Base-by-base conservation (phyloP, 2,329 filamentous ascomycete genomes). In the Colletotrichum costaricense region DNA sequence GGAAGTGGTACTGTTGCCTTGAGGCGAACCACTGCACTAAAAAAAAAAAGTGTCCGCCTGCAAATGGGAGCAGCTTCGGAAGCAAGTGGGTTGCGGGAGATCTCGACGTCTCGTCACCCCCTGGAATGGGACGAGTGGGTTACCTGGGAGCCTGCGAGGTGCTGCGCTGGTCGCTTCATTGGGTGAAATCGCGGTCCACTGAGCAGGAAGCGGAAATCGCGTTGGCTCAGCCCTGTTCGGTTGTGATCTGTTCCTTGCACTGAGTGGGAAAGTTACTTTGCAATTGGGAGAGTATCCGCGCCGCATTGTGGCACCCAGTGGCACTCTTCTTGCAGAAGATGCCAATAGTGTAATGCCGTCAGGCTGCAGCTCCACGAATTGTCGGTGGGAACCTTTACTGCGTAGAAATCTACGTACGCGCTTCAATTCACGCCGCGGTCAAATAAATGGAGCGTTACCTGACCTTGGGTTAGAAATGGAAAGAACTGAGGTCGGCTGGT, bases 211-310 rank as follows among this genome's bases (percentile, higher is more conserved):
- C 60, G 56, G 60, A 62, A 73, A 73, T 59, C 67, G 56, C 67
- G 67, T 73, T 73, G 67, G 70, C 71, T 73, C 71, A 73, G 71
- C 71, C 71, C 60, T 73, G 71, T 62, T 73, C 56, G 67, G 67
- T 42, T 66, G 60, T 52, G 35, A 46, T 57, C 49, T 63, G 56
- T 63, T 33, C 8, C 35, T 64, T 55, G 54, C 60, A 42, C 57
- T 22, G 49, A 14, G 33, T 11, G 35, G 46, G 12, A 62, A 67
- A 62, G 57, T 49, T 62, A 14, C 57, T 46, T n/a, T 67, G 14
- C 16, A 12, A 30, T 42, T 42, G 38, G 38, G 38, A 5, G 33
- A 30, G 30, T n/a, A 52, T 19, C 16, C 38, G 38, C 38, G 14
- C 56, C 38, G 67, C 35, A 24, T 24, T 30, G 62, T 66, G 67